These are phyloP conservation scores for Lasiodiplodia sp. DNA, from an alignment of 2,329 filamentous ascomycete species.

Conservation along the genomic window DNA sequence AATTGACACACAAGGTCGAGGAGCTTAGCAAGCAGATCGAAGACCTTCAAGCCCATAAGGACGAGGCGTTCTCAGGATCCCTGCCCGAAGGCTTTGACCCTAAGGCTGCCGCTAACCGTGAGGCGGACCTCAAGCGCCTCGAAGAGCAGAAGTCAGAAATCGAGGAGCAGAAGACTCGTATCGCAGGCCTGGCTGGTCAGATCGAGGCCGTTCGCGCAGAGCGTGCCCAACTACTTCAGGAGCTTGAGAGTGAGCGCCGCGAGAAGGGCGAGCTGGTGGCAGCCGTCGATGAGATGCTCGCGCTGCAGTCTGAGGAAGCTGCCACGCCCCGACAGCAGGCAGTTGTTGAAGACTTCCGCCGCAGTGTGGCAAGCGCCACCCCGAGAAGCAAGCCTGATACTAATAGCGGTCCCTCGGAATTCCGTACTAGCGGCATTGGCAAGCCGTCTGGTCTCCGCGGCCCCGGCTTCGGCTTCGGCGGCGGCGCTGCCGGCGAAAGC, in stretches of 20 bases:
- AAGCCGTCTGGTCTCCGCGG: conserved; percentile 67
- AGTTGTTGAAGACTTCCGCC: conserved; percentile 53
- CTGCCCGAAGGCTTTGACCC: conserved; percentile 34
- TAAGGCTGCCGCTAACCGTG: conserved; percentile 29
- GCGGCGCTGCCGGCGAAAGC: conserved; percentile 21
- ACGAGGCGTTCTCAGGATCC: conserved; percentile 64
- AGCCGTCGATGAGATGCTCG: conserved; percentile 84
- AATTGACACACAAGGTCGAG: conserved; percentile 75
- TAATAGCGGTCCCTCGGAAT: background rate
- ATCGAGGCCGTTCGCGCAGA: conserved; percentile 73
- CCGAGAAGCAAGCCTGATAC: conserved; percentile 27
- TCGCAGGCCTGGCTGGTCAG: conserved; percentile 77
- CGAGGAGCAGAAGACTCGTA: conserved; percentile 73
- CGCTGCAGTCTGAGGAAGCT: conserved; percentile 62
- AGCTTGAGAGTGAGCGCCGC: conserved; percentile 76
- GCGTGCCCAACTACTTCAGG: conserved; percentile 68
- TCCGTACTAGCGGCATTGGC: conserved; percentile 36
- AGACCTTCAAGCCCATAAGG: conserved; percentile 69
- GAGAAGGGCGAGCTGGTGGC: conserved; percentile 86
- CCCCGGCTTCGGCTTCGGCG: conserved; percentile 55
- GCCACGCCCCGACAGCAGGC: conserved; percentile 28
- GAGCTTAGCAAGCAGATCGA: conserved; percentile 78
- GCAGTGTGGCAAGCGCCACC: conserved; percentile 54
- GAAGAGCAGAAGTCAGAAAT: conserved; percentile 73
- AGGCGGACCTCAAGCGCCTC: conserved; percentile 56